A percentile compares a stretch with the other conserved stretches of the same genome.
Conservation (phyloP, 768 basidiomycete species). For the Panaeolus papilionaceus region DNA sequence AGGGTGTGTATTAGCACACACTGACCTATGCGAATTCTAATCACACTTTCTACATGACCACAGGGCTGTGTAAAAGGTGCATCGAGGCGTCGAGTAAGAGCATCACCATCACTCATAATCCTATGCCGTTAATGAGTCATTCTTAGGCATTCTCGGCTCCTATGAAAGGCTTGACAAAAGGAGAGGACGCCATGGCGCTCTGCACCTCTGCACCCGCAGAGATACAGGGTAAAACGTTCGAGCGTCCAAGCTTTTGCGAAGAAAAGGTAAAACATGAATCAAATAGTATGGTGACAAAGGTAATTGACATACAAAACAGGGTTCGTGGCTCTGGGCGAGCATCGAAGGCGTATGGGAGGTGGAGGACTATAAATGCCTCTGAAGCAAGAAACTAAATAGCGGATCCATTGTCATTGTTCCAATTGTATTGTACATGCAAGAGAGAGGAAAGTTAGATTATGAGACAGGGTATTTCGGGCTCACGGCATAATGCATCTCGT, state of each 20-base stretch:
- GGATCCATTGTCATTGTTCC: slow-evolving; percentile 15
- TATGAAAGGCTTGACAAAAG: slow-evolving; percentile 33
- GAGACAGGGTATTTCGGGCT: neutral
- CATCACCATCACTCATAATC: neutral
- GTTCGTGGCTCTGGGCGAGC: slow-evolving; percentile 28
- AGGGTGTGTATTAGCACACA: slow-evolving; percentile 27
- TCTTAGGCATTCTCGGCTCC: slow-evolving; percentile 37
- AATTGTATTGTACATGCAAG: slow-evolving; percentile 1
- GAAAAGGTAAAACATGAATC: slow-evolving; percentile 30
- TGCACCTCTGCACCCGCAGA: slow-evolving; percentile 37
- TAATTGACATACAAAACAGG: slow-evolving; percentile 28
- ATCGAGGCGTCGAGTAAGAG: slow-evolving; percentile 32
- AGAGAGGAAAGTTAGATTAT: slow-evolving; percentile 13
- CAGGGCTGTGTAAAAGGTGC: slow-evolving; percentile 36
- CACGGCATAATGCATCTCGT: neutral
- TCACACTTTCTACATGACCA: slow-evolving; percentile 1
- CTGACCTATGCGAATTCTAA: slow-evolving; percentile 1
- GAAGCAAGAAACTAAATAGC: neutral
- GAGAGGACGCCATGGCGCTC: slow-evolving; percentile 34
- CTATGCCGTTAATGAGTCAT: slow-evolving; percentile 3
- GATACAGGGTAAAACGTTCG: slow-evolving; percentile 30
- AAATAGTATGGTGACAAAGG: neutral
- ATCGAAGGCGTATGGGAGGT: slow-evolving; percentile 41
- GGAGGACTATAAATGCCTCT: slow-evolving; percentile 33
- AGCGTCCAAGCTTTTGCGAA: slow-evolving; percentile 34